phyloP scores from a whole-genome alignment of 2,329 filamentous ascomycete genomes.

The Botrytis galanthina region DNA sequence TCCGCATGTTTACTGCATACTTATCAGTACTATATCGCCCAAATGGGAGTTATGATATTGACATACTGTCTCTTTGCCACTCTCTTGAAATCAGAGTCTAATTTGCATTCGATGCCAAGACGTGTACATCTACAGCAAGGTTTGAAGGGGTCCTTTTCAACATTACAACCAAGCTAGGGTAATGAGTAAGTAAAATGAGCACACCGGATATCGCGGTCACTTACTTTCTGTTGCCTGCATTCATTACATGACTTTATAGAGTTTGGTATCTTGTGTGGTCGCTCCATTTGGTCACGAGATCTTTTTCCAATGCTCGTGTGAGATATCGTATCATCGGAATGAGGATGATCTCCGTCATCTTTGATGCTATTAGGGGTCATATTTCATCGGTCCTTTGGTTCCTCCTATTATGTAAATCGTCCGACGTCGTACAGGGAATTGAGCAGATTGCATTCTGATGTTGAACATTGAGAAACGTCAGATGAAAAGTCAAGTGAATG shows the following conservation, averaged over 20 bases:
- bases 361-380: slow-evolving; percentile 1
- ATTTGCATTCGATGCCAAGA: slow-evolving; percentile 61
- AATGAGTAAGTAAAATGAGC: neutral
- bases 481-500: neutral
- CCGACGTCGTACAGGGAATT: neutral
- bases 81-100: slow-evolving; percentile 68
- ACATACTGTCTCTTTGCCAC: slow-evolving; percentile 50
- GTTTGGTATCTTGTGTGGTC: slow-evolving; percentile 13
- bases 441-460: neutral
- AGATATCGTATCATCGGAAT: slow-evolving; percentile 15
- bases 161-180: slow-evolving; percentile 63
- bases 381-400: neutral
- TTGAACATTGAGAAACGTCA: neutral
- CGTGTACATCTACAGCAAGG: slow-evolving; percentile 62
- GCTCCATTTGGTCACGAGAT: slow-evolving; percentile 17
- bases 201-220: slow-evolving; percentile 14
- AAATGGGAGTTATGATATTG: too few relatives aligned
- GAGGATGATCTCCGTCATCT: slow-evolving; percentile 16
- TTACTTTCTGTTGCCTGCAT: slow-evolving; percentile 68
- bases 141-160: slow-evolving; percentile 61
- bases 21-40: neutral
- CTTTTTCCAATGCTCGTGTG: slow-evolving; percentile 9
- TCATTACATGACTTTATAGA: slow-evolving; percentile 40
- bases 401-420: neutral
- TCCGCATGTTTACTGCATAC: slow-evolving; percentile 56